Evolutionary conservation across 1,284 basidiomycete species (phyloP).

Genomic region (Malassezia furfur): DNA sequence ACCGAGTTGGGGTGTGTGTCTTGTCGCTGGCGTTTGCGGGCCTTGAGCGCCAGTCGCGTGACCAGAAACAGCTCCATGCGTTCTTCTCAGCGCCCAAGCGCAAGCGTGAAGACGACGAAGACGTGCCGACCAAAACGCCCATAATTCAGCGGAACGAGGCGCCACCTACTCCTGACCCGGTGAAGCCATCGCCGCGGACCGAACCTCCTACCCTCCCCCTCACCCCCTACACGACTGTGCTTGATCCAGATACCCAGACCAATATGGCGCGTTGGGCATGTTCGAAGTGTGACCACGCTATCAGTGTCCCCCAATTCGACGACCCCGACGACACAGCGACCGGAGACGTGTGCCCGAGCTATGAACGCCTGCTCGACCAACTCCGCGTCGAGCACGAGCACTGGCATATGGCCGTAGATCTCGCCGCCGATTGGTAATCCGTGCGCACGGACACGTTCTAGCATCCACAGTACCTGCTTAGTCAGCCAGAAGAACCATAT

Average conservation of each 20-base stretch:
- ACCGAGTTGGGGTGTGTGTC: background rate
- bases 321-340: background rate
- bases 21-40: conserved; percentile 13
- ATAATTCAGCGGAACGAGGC: background rate
- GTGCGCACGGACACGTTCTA: background rate
- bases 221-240: background rate
- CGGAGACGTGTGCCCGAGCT: background rate
- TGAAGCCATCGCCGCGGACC: background rate
- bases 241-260: conserved; percentile 7
- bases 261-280: conserved; percentile 12
- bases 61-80: conserved; percentile 7
- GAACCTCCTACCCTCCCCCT: background rate
- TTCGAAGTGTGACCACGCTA: background rate
- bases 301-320: conserved; percentile 12
- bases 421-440: background rate
- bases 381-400: conserved; percentile 11
- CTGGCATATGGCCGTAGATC: conserved; percentile 18
- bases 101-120: background rate
- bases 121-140: background rate
- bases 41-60: conserved; percentile 6
- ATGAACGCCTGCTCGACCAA: background rate
- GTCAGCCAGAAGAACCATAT: background rate
- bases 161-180: no score
- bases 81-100: conserved; percentile 4
- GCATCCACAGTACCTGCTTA: background rate